Percentiles rank a stretch among this genome's conserved stretches.
These are phyloP conservation scores for Stellera chamaejasme DNA, from an alignment of 345 rosid species.

Conservation along the genomic window DNA sequence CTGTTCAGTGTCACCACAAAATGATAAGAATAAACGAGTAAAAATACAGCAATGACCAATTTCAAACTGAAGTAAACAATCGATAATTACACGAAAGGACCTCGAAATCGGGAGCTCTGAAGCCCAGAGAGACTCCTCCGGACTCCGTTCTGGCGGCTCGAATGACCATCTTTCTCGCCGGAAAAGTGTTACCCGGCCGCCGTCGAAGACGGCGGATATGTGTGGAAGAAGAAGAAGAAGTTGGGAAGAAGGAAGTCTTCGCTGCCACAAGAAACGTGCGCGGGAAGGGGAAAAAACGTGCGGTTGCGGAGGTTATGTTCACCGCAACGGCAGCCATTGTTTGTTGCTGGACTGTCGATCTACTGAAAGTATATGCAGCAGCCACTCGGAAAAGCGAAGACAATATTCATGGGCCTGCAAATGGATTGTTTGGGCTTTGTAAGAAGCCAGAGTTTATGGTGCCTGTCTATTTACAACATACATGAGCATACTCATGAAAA, in stretches of 20 bases:
- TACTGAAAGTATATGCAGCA: too few relatives aligned
- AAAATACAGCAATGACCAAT: background rate
- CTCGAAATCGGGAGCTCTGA: slow-evolving; percentile 63
- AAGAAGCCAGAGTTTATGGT: too few relatives aligned
- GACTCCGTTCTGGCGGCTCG: slow-evolving; percentile 67
- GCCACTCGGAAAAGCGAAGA: background rate
- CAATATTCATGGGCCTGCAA: too few relatives aligned
- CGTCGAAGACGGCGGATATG: slow-evolving; percentile 15
- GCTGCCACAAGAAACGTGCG: slow-evolving; percentile 5
- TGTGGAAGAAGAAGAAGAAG: slow-evolving; percentile 10
- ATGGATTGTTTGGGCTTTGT: too few relatives aligned
- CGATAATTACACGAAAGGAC: slow-evolving; percentile 15
- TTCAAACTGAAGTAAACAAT: too few relatives aligned
- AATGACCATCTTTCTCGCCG: slow-evolving; percentile 29
- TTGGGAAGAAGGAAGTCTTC: slow-evolving; percentile 14
- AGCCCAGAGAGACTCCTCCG: slow-evolving; percentile 47
- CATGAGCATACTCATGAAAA: too few relatives aligned
- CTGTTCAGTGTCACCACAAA: slow-evolving; percentile 21
- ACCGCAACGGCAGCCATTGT: slow-evolving; percentile 32
- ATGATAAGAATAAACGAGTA: background rate
- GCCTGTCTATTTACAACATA: too few relatives aligned
- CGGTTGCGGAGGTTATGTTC: slow-evolving; percentile 16
- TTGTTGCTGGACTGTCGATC: background rate
- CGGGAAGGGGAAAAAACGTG: slow-evolving; percentile 7
- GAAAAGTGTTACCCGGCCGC: slow-evolving; percentile 22